Evolutionary conservation across 345 rosid genomes (phyloP), one percentile per base, ranked within the genome.

Genomic region (Euphorbia peplus): DNA sequence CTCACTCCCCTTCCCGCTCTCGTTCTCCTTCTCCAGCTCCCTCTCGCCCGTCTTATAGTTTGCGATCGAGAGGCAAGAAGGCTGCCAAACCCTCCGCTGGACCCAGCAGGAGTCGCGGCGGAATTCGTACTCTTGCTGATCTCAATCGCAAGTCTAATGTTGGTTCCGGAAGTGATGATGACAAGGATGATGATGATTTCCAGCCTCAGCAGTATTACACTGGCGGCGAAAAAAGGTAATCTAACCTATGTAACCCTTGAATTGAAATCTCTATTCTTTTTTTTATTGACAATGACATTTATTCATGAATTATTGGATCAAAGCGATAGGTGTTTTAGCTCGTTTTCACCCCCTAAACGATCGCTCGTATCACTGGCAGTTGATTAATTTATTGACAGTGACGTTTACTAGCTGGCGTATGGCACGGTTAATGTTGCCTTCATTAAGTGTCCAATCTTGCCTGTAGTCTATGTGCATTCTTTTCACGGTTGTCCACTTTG

Each of bases 191-290:
- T 28, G 95, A 88, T 29, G 87, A 93, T 5, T 90, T 84, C 46
- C 93, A 89, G 42, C 77, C 79, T 2, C 89, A 84, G 82, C 88
- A 87, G 78, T 84, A 87, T 70, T 91, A 86, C 11, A 85, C 99
- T 60, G 99, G 97, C 39, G 97, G 96, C 21, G 84, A 91, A 73
- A 95, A 89, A 77, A 91, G 97, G 99, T 91, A 66, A 32, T 21
- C 52, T n/a, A 50, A 18, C 42, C 26, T 5, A 25, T 10, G 16
- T 13, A 13, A 5, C 35, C 29, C 16, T 58, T 29, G 42, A 54
- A 54, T 54, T 4, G 13, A 54, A 13, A 13, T 44, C 50, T 44
- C 12, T 44, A 1, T 54, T 42, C 11, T 42, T 6, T 8, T 7
- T 42, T 42, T 2, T 42, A 8, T 42, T 42, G 22, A 8, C 15